A percentile compares a stretch with the other conserved stretches of the same genome.
These are phyloP conservation scores for Ballota nigra DNA, from an alignment of 257 asterid species.

Conservation along the genomic window DNA sequence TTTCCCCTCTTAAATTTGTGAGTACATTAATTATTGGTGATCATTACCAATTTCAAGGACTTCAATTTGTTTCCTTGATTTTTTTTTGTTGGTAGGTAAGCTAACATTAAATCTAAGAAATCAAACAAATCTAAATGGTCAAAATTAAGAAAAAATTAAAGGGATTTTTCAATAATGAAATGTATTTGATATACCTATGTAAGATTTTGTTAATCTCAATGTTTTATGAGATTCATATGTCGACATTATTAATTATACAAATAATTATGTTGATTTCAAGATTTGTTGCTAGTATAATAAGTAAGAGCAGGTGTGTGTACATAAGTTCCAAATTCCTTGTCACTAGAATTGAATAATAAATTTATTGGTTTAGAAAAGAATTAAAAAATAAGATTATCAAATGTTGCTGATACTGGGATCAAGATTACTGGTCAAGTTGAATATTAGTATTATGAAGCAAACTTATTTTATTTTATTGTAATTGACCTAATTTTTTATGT, in stretches of 20 bases:
- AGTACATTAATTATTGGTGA: background rate
- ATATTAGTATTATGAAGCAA: background rate
- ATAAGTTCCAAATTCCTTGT: background rate
- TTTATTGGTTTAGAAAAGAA: background rate
- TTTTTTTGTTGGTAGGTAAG: constrained; percentile 20
- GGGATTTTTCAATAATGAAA: background rate
- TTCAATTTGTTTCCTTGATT: background rate
- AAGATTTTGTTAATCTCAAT: constrained; percentile 1
- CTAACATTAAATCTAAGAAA: constrained; percentile 15
- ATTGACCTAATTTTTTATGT: constrained; percentile 19
- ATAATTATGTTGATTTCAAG: constrained; percentile 2
- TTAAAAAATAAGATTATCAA: background rate
- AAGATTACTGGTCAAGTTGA: background rate
- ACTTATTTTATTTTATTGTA: background rate
- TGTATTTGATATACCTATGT: background rate
- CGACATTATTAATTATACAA: background rate
- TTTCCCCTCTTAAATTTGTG: background rate
- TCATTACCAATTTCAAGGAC: constrained; percentile 4
- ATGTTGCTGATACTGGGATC: background rate
- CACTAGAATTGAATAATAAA: background rate
- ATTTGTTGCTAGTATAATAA: background rate
- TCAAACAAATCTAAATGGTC: background rate
- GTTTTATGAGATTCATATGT: background rate
- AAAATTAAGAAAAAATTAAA: background rate
- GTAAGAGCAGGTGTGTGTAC: background rate